phyloP scores from a whole-genome alignment of 176 grass and related monocot genomes.

The Carex scoparia region DNA sequence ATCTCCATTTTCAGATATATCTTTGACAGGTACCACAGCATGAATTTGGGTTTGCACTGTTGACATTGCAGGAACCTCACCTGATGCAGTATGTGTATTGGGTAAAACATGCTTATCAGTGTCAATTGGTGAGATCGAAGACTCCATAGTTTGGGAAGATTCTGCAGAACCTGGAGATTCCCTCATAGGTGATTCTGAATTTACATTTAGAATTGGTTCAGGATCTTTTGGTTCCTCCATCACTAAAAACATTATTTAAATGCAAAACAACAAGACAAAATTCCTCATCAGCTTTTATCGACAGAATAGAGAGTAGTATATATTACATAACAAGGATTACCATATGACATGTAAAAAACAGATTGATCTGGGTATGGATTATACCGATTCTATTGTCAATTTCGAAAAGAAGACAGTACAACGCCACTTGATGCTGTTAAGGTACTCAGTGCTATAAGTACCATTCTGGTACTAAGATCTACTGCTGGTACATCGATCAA shows the following conservation, averaged over 20 bases:
- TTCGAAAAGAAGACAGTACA: not conserved
- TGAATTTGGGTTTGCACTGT: not conserved
- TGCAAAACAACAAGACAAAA: not conserved
- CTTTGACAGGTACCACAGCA: conserved; percentile 7
- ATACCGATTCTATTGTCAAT: not conserved
- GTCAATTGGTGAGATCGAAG: conserved; percentile 7
- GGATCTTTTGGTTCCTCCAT: conserved; percentile 37
- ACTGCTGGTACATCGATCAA: not conserved
- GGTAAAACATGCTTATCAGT: conserved; percentile 2
- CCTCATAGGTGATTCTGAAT: conserved; percentile 1
- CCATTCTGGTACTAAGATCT: not conserved
- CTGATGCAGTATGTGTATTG: not conserved
- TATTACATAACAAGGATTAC: not conserved
- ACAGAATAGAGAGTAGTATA: not conserved
- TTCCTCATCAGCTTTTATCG: not conserved
- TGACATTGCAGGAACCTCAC: not conserved
- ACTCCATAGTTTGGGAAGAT: conserved; percentile 26
- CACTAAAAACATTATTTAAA: conserved; percentile 7
- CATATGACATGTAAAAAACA: not conserved
- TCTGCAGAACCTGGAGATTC: conserved; percentile 27
- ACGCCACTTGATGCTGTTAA: not conserved
- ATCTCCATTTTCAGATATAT: conserved; percentile 11
- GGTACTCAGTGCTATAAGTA: not conserved
- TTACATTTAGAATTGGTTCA: not conserved
- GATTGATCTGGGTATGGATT: not conserved